phyloP scores from a whole-genome alignment of 768 basidiomycete species.

The Gyrodon lividus region DNA sequence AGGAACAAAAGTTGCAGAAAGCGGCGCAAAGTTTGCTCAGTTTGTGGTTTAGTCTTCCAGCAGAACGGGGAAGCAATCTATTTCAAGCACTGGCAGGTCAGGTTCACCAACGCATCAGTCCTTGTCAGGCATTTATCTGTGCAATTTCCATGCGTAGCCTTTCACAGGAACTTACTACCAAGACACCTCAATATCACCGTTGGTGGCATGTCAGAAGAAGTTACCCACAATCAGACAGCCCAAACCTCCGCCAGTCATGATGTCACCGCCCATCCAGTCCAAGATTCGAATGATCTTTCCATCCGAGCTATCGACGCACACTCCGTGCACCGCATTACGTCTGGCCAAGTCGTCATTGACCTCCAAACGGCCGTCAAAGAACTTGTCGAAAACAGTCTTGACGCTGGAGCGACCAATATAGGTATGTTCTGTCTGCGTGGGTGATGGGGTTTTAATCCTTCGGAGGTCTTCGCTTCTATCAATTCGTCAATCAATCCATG shows the following conservation, averaged over 20 bases:
- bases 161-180: background rate
- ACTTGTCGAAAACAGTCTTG: slow-evolving; percentile 92
- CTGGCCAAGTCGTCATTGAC: slow-evolving; percentile 93
- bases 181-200: background rate
- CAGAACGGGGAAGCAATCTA: too few species aligned
- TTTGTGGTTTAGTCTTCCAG: background rate
- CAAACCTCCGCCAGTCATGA: background rate
- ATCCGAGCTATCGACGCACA: slow-evolving; percentile 67
- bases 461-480: background rate
- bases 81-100: too few species aligned
- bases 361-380: slow-evolving; percentile 95
- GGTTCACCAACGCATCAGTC: background rate
- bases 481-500: background rate
- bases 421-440: slow-evolving; percentile 46
- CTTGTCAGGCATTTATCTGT: background rate
- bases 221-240: background rate
- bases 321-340: slow-evolving; percentile 86
- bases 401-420: slow-evolving; percentile 85
- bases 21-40: too few species aligned
- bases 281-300: background rate
- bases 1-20: background rate
- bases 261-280: background rate
- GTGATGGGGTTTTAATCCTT: background rate
- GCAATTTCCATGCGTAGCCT: background rate
- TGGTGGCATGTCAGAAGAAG: background rate